phyloP scores from a whole-genome alignment of 345 rosid species.

The Sonneratia alba region DNA sequence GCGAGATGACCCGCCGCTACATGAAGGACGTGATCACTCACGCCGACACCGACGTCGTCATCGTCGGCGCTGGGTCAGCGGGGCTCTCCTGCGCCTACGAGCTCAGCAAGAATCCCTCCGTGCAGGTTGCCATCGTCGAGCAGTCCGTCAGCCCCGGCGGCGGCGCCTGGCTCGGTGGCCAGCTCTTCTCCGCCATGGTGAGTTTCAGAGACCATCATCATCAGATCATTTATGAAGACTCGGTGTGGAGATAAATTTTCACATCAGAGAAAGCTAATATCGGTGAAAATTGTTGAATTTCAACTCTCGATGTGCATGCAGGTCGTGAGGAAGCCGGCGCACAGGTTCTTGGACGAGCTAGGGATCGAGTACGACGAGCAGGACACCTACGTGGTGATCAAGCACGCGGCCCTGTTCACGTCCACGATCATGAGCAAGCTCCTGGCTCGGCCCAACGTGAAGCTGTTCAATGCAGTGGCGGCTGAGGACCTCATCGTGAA shows the following conservation, averaged over 20 bases:
- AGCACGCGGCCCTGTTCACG: slow-evolving; percentile 90
- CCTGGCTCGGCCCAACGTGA: slow-evolving; percentile 80
- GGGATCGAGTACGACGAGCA: slow-evolving; percentile 77
- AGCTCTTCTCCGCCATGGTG: slow-evolving; percentile 51
- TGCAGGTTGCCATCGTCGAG: slow-evolving; percentile 31
- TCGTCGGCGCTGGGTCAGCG: slow-evolving; percentile 42
- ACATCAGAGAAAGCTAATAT: too few species aligned
- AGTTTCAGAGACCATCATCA: not conserved
- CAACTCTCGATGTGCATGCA: slow-evolving; percentile 17
- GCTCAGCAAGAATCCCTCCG: slow-evolving; percentile 35
- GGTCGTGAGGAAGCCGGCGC: slow-evolving; percentile 94
- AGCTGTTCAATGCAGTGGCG: slow-evolving; percentile 91
- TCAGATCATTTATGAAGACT: too few species aligned
- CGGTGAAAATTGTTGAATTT: too few species aligned
- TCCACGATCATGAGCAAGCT: slow-evolving; percentile 97
- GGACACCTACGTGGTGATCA: slow-evolving; percentile 74
- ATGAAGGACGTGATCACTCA: slow-evolving; percentile 35
- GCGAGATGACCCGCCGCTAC: slow-evolving; percentile 37
- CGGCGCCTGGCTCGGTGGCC: slow-evolving; percentile 59
- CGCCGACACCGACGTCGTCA: slow-evolving; percentile 37
- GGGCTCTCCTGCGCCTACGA: slow-evolving; percentile 40
- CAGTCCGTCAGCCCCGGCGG: slow-evolving; percentile 62
- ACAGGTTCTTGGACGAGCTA: slow-evolving; percentile 69
- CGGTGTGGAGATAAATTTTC: too few species aligned
- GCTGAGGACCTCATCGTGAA: slow-evolving; percentile 90